These are phyloP conservation scores for Fusarium sp. DNA, from an alignment of 2,329 filamentous ascomycete species.

Conservation along the genomic window DNA sequence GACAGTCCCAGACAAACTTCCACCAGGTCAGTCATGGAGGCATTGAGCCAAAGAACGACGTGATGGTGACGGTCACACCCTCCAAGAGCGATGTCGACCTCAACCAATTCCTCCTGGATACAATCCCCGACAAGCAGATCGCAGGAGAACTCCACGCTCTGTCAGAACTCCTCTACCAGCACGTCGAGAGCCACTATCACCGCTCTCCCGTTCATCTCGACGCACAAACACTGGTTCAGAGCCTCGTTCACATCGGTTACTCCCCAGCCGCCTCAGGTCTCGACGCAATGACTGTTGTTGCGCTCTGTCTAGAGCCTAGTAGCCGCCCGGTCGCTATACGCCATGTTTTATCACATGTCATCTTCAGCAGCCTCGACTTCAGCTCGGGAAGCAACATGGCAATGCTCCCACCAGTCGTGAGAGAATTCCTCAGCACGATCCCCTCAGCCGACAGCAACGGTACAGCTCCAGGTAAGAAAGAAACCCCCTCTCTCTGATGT, in stretches of 20 bases:
- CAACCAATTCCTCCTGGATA: conserved; percentile 51
- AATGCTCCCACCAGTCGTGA: conserved; percentile 51
- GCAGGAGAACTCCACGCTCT: conserved; percentile 48
- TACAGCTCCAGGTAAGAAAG: conserved; percentile 45
- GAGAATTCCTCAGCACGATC: conserved; percentile 46
- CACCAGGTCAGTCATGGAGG: neutral
- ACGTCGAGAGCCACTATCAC: conserved; percentile 56
- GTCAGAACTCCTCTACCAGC: conserved; percentile 51
- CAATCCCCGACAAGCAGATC: conserved; percentile 52
- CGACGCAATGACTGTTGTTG: conserved; percentile 35
- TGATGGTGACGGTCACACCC: conserved; percentile 18
- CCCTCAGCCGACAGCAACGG: conserved; percentile 44
- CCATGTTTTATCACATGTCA: conserved; percentile 52
- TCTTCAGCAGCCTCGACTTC: conserved; percentile 51
- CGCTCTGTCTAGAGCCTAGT: conserved; percentile 47
- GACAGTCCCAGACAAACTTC: neutral
- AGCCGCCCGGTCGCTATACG: conserved; percentile 50
- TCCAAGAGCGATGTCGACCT: conserved; percentile 40
- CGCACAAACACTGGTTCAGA: conserved; percentile 32
- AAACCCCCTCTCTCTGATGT: neutral
- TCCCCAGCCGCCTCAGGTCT: conserved; percentile 18
- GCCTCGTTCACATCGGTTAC: conserved; percentile 45
- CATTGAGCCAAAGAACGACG: conserved; percentile 6
- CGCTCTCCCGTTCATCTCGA: conserved; percentile 34
- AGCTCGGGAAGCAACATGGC: conserved; percentile 45